Conservation (phyloP, 768 basidiomycete genomes). For the Asterophora parasitica region DNA sequence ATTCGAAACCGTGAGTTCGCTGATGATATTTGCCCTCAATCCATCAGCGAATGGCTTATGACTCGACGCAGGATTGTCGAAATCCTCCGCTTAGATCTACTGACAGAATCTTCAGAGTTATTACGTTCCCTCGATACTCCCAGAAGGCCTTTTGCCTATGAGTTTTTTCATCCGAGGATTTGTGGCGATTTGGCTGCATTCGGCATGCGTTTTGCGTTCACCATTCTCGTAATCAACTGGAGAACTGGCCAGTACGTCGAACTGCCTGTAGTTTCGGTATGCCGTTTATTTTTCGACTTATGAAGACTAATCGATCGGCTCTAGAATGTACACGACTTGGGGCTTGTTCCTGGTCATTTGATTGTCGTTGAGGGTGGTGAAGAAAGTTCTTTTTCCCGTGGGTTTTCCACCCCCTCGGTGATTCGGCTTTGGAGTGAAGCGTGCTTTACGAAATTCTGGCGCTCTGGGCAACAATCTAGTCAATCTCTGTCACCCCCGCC, state of each 20-base stretch:
- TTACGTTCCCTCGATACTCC: background rate
- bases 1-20: background rate
- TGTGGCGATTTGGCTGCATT: constrained; percentile 4
- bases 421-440: background rate
- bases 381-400: too few species aligned
- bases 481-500: background rate
- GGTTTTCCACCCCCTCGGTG: background rate
- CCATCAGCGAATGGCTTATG: background rate
- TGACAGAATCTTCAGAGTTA: background rate
- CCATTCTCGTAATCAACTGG: constrained; percentile 5
- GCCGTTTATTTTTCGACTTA: background rate
- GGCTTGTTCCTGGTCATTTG: constrained; percentile 1
- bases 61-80: background rate
- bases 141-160: background rate
- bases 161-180: background rate
- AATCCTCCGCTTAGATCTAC: background rate
- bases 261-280: background rate
- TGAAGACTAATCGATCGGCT: background rate
- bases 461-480: background rate
- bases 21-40: background rate
- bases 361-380: background rate
- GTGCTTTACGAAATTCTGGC: background rate
- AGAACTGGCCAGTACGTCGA: constrained; percentile 1
- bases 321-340: background rate
- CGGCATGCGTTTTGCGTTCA: background rate